Conservation (phyloP, 345 rosid species). For the Tarenaya hassleriana region DNA sequence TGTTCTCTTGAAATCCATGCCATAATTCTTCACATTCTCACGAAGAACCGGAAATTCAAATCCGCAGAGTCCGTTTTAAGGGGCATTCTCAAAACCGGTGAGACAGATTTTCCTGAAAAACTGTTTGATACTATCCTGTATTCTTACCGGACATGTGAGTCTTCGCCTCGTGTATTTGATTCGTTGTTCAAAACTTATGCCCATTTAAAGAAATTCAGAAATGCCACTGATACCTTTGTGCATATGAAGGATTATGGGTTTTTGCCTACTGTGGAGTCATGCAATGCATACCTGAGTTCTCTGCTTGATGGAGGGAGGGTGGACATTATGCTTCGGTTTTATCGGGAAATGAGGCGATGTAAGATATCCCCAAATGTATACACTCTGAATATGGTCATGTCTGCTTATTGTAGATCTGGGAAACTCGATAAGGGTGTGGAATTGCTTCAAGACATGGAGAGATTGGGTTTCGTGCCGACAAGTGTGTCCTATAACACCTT, state of each 20-base stretch:
- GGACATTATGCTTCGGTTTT: conserved; percentile 59
- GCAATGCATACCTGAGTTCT: conserved; percentile 77
- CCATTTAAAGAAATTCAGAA: conserved; percentile 62
- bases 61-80: conserved; percentile 57
- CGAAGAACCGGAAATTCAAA: conserved; percentile 61
- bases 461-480: conserved; percentile 44
- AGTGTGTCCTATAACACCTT: conserved; percentile 56
- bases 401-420: conserved; percentile 52
- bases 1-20: conserved; percentile 57
- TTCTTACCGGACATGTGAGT: conserved; percentile 64
- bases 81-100: conserved; percentile 25
- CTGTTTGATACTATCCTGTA: conserved; percentile 54
- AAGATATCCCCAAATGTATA: conserved; percentile 70
- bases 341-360: conserved; percentile 53
- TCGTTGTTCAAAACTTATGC: conserved; percentile 59
- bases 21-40: conserved; percentile 57
- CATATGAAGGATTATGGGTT: conserved; percentile 68
- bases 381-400: conserved; percentile 66
- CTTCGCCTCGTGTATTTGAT: conserved; percentile 75
- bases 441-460: conserved; percentile 48
- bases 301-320: conserved; percentile 44
- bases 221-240: conserved; percentile 49
- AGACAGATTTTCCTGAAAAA: conserved; percentile 38
- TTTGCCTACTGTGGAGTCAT: conserved; percentile 60
- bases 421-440: conserved; percentile 58